phyloP scores from a whole-genome alignment of 176 grass and related monocot genomes.

The Themeda triandra region DNA sequence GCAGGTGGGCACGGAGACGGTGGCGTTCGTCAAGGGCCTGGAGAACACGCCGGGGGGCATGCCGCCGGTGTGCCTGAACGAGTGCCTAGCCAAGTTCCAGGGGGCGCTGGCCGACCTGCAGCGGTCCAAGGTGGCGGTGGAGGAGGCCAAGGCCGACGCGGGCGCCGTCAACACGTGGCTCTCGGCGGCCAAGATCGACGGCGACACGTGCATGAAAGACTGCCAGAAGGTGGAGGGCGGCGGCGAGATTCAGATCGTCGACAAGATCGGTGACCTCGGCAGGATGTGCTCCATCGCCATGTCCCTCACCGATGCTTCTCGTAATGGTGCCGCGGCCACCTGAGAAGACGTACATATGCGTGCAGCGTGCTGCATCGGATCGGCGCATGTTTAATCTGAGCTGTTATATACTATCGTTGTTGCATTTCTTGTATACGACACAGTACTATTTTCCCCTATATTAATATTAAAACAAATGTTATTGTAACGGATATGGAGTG shows the following conservation, averaged over 20 bases:
- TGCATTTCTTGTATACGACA: background rate
- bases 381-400: background rate
- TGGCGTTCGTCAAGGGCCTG: slow-evolving; percentile 27
- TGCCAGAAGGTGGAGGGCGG: slow-evolving; percentile 40
- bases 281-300: slow-evolving; percentile 44
- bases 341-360: background rate
- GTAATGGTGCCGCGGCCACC: background rate
- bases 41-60: background rate
- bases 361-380: background rate
- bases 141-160: slow-evolving; percentile 7
- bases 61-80: slow-evolving; percentile 39
- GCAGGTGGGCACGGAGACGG: slow-evolving; percentile 19
- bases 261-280: slow-evolving; percentile 39
- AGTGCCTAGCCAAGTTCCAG: slow-evolving; percentile 51
- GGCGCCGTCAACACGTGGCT: slow-evolving; percentile 28
- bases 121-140: slow-evolving; percentile 39
- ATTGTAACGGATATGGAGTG: background rate
- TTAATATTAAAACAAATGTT: background rate
- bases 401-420: background rate
- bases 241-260: slow-evolving; percentile 2
- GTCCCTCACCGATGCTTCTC: slow-evolving; percentile 31
- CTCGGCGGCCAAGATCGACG: slow-evolving; percentile 37
- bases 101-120: slow-evolving; percentile 43
- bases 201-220: slow-evolving; percentile 33
- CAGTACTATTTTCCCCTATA: background rate